Evolutionary conservation across 2,329 filamentous ascomycete species (phyloP).

Genomic region (Cadophora sp.): DNA sequence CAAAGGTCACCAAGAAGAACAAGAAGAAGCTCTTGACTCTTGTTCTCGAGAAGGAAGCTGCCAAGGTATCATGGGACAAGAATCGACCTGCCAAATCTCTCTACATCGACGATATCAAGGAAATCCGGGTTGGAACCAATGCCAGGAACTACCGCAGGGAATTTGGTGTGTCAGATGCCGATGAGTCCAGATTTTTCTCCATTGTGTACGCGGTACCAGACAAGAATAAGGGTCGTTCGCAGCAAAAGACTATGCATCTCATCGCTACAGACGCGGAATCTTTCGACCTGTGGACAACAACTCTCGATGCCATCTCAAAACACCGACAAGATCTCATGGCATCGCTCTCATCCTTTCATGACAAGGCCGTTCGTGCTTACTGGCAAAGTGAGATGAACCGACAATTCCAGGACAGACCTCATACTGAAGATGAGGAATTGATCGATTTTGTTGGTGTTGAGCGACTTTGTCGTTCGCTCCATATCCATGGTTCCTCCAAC

Average conservation of each 20-base stretch:
- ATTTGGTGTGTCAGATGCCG: conserved; percentile 70
- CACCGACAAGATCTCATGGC: conserved; percentile 91
- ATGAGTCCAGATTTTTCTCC: conserved; percentile 82
- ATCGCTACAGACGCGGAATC: conserved; percentile 77
- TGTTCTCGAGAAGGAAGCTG: conserved; percentile 80
- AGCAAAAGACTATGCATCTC: conserved; percentile 82
- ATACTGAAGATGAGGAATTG: conserved; percentile 65
- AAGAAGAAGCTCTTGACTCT: conserved; percentile 72
- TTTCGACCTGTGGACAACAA: conserved; percentile 81
- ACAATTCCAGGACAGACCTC: conserved; percentile 61
- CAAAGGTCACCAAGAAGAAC: conserved; percentile 84
- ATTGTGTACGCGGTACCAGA: conserved; percentile 85
- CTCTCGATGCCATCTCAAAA: conserved; percentile 82
- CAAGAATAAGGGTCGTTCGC: conserved; percentile 70
- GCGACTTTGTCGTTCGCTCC: conserved; percentile 84
- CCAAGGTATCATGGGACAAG: conserved; percentile 88
- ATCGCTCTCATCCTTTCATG: conserved; percentile 83
- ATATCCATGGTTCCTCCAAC: conserved; percentile 85
- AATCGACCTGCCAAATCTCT: conserved; percentile 81
- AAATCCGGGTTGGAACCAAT: conserved; percentile 83
- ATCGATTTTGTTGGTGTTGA: conserved; percentile 82
- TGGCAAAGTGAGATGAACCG: conserved; percentile 87
- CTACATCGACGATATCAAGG: conserved; percentile 94
- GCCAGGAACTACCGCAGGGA: conserved; percentile 90
- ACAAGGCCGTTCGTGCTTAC: conserved; percentile 81